These are phyloP conservation scores for Naganishia vaughanmartiniae DNA, from an alignment of 768 basidiomycete species.

Conservation along the genomic window DNA sequence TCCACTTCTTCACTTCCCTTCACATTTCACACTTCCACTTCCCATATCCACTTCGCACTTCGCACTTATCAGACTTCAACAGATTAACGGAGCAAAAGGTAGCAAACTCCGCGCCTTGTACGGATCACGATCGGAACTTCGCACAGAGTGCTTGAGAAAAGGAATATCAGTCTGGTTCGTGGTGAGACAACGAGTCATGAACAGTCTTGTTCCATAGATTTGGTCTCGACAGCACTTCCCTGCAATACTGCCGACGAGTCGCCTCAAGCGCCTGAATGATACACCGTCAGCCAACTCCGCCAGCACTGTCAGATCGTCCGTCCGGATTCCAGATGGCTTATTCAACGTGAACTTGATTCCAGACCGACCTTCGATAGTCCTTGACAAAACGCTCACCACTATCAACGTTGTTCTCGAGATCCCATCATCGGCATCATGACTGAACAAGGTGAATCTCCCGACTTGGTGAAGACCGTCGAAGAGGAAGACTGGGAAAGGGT, in stretches of 20 bases:
- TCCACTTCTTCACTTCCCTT: no score
- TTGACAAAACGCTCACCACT: not conserved
- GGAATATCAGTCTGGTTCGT: not conserved
- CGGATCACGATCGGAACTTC: no score
- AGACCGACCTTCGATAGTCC: not conserved
- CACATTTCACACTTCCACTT: no score
- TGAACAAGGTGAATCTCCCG: not conserved
- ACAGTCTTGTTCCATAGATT: not conserved
- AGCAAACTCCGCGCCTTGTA: no score
- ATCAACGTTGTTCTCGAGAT: not conserved
- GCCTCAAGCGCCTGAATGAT: not conserved
- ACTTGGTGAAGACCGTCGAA: not conserved
- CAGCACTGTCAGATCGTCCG: not conserved
- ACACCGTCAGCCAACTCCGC: not conserved
- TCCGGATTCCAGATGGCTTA: not conserved
- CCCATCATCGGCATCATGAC: not conserved
- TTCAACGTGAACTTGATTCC: constrained; percentile 16
- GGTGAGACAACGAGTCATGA: not conserved
- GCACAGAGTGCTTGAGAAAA: not conserved
- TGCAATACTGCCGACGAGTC: not conserved
- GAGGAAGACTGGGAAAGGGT: constrained; percentile 30
- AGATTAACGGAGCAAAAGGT: no score
- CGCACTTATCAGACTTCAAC: no score
- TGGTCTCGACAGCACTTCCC: no score
- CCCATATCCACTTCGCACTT: no score